Evolutionary conservation across 805 yeast genomes (phyloP).

Genomic region (Wickerhamomyces bisporus): DNA sequence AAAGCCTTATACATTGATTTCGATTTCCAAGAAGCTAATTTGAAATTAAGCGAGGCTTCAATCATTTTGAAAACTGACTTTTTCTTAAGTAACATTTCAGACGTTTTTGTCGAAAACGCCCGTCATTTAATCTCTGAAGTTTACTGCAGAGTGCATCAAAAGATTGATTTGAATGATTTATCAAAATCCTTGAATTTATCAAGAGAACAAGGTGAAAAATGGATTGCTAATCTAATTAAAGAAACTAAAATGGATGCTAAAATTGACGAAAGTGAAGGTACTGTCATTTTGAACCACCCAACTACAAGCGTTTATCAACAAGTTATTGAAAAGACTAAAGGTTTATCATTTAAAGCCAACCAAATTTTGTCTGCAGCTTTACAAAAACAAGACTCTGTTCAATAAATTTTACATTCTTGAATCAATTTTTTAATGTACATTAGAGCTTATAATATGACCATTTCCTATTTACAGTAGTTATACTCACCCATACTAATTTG

Average conservation of each 20-base stretch:
- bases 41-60: conserved; percentile 42
- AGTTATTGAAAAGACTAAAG: conserved; percentile 64
- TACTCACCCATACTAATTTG: neutral
- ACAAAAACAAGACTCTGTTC: conserved; percentile 23
- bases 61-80: conserved; percentile 49
- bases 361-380: conserved; percentile 46
- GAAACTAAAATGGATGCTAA: conserved; percentile 49
- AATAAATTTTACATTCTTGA: neutral
- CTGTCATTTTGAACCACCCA: conserved; percentile 51
- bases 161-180: conserved; percentile 40
- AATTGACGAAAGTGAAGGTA: conserved; percentile 45
- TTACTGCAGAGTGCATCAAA: conserved; percentile 48
- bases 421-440: neutral
- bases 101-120: conserved; percentile 39
- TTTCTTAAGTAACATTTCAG: conserved; percentile 42
- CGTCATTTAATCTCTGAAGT: conserved; percentile 48
- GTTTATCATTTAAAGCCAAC: conserved; percentile 52
- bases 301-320: conserved; percentile 58
- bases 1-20: conserved; percentile 51
- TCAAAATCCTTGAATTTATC: conserved; percentile 40
- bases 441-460: neutral
- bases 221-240: conserved; percentile 45
- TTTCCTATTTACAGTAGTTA: neutral
- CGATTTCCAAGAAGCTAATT: conserved; percentile 50
- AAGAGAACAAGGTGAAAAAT: conserved; percentile 44